phyloP scores from a whole-genome alignment of 257 asterid species.

The Solanum okadae region DNA sequence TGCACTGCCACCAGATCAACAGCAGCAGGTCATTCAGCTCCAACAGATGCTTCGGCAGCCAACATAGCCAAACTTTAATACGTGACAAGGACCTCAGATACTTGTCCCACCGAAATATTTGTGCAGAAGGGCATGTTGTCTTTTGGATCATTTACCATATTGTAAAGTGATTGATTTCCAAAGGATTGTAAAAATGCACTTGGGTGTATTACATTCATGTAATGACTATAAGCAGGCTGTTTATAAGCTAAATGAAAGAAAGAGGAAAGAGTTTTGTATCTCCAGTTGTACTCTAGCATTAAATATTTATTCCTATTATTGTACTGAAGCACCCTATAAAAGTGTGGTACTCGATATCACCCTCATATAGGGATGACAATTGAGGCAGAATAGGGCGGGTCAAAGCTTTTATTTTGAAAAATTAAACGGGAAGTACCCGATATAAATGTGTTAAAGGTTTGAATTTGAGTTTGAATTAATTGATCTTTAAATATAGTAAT shows the following conservation, averaged over 20 bases:
- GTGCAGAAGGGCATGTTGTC: not conserved
- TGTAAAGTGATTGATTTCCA: not conserved
- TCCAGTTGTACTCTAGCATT: not conserved
- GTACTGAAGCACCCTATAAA: not conserved
- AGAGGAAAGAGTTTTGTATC: not conserved
- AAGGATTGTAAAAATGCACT: not conserved
- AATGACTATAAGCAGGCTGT: not conserved
- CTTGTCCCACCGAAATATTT: not conserved
- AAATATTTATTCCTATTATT: not conserved
- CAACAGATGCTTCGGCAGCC: constrained; percentile 85
- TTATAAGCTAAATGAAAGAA: not conserved
- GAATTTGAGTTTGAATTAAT: too few species aligned
- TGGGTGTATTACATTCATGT: constrained; percentile 1
- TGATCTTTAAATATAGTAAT: too few species aligned
- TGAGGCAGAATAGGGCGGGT: not conserved
- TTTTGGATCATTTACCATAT: not conserved
- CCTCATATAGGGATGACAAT: not conserved
- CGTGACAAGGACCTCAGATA: not conserved
- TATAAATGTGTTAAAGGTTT: too few species aligned
- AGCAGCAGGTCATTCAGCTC: constrained; percentile 69
- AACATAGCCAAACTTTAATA: constrained; percentile 13
- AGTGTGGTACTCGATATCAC: not conserved
- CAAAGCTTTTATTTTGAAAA: not conserved
- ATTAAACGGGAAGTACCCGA: not conserved
- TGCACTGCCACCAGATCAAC: constrained; percentile 80